Base-by-base conservation (phyloP, 805 yeast genomes). In the Teunomyces pallodes region DNA sequence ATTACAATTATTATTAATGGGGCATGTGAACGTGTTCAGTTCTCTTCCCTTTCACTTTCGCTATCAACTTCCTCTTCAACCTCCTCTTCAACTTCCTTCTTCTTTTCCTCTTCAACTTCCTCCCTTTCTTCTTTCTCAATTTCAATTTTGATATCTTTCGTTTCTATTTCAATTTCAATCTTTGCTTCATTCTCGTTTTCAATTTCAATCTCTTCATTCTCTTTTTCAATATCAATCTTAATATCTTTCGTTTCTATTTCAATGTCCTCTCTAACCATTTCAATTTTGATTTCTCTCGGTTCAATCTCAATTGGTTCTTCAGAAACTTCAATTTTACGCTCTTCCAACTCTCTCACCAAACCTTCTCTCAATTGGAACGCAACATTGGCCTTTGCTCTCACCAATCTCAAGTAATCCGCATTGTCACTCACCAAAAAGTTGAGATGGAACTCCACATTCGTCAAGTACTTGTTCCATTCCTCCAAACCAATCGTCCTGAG, bases 371-470 rank as follows among this genome's bases (percentile, higher is more conserved):
- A 51, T 52, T 74, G 78, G 48, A 68, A 70, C 3, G 76, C 75
- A 7, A 74, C 64, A 46, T 74, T 74, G 5, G 76, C 77, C 54
- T 67, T 62, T 17, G 78, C 78, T 40, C 78, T 57, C 27, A 69
- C 65, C 47, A 73, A 42, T 9, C 60, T 47, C 51, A 83, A 67
- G 57, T 81, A 83, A 43, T 81, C 83, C 13, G 81, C 83, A 46
- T 83, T 78, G 57, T 87, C 94, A 41, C 79, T 74, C 28, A 76
- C 59, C 43, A 86, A 60, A 12, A 79, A 67, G 39, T 71, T 69
- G 43, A 84, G 64, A 47, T 84, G 80, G 49, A 65, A 61, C 50
- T 72, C 70, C 32, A 79, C 62, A 28, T 70, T 72, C 14, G 60
- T 58, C 45, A 76, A 58, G 52, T 70, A 72, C 35, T 60, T 60